Base-by-base conservation (phyloP, 2,329 filamentous ascomycete genomes). In the Colletotrichum abscissum region DNA sequence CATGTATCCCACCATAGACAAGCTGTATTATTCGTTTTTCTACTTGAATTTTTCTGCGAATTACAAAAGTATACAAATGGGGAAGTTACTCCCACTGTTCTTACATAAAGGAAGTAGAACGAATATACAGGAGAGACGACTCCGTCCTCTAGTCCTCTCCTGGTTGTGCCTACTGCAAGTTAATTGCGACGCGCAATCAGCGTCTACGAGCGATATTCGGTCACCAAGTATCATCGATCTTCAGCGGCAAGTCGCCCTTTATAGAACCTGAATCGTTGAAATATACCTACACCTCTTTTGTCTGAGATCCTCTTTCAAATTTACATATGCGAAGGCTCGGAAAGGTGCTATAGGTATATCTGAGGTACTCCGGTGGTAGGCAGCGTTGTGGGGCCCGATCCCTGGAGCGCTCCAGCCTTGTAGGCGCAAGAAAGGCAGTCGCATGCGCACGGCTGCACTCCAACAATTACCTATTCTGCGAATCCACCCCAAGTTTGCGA, bases 401-500 rank as follows among this genome's bases (percentile, higher is more conserved):
- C 72, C 57, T 63, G 63, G 52, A 56, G 35, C 35, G 12, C 69
- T 64, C 79, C 78, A 83, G 81, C 81, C 81, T 83, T 82, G 81
- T 80, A 81, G 69, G 58, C 52, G 42, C n/a, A 52, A 42, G 42
- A 60, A 63, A 55, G 60, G 49, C 35, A 60, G 38, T 62, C 19
- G 24, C 59, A 54, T 19, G 54, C 65, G 66, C 71, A 71, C 71
- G 67, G 71, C 71, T 66, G 68, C 52, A 38, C 42, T 49, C 42
- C 22, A 59, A 54, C 12, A 33, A 16, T 59, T 58, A 33, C 8
- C 30, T 33, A 67, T 54, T 63, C 63, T 58, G 52, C 52, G 55
- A 67, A 38, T 33, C 58, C 54, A 49, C 2, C 11, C 35, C 14
- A 35, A n/a, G 57, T 49, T 68, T 72, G 8, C 57, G 6, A 42